These are phyloP conservation scores for Eucalyptus sp. DNA, from an alignment of 345 rosid species.

Conservation along the genomic window DNA sequence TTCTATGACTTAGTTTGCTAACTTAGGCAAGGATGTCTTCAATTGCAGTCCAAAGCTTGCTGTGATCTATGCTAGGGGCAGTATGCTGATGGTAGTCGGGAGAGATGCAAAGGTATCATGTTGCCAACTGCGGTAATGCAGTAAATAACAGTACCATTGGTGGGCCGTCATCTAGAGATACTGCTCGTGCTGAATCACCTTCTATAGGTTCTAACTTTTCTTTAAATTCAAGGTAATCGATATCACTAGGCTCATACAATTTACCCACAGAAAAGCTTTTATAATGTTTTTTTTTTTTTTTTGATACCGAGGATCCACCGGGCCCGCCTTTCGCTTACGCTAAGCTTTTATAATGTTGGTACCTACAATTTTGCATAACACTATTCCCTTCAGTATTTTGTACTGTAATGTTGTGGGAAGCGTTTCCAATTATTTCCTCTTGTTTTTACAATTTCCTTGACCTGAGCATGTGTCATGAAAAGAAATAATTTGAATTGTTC, in stretches of 20 bases:
- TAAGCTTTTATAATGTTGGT: neutral
- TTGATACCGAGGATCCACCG: no score
- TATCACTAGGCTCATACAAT: neutral
- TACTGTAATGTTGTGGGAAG: neutral
- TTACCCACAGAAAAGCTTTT: neutral
- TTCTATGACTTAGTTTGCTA: neutral
- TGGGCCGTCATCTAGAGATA: slow-evolving; percentile 72
- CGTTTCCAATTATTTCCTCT: neutral
- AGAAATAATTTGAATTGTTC: neutral
- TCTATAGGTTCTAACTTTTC: slow-evolving; percentile 49
- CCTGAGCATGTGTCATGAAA: neutral
- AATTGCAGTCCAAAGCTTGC: slow-evolving; percentile 23
- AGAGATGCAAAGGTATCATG: slow-evolving; percentile 99
- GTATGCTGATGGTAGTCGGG: slow-evolving; percentile 80
- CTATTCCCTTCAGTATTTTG: neutral
- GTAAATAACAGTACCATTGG: slow-evolving; percentile 75
- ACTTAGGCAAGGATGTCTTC: neutral
- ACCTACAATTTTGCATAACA: neutral
- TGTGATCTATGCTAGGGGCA: slow-evolving; percentile 60
- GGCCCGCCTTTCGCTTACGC: no score
- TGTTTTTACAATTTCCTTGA: neutral
- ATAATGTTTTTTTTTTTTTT: neutral
- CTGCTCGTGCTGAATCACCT: slow-evolving; percentile 67
- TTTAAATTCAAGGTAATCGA: slow-evolving; percentile 57
- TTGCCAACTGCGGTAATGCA: slow-evolving; percentile 89